Percentiles rank a stretch among this genome's conserved stretches.
phyloP scores from a whole-genome alignment of 2,329 filamentous ascomycete genomes.

The Botrytis fabae region DNA sequence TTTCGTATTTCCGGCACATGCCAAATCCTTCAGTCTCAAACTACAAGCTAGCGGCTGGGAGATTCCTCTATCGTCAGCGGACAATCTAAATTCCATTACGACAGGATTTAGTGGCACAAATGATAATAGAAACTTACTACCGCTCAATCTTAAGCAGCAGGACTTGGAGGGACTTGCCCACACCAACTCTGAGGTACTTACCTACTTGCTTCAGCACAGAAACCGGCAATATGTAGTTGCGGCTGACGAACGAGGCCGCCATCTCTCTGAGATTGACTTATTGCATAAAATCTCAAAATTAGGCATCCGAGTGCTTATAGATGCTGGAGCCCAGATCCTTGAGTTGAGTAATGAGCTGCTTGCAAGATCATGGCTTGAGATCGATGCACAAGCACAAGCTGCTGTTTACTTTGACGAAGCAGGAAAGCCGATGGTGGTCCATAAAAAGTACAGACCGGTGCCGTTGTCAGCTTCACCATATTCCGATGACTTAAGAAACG shows the following conservation, averaged over 20 bases:
- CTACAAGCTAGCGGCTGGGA: conserved; percentile 69
- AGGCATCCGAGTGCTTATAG: conserved; percentile 57
- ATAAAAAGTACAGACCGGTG: conserved; percentile 27
- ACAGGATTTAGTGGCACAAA: conserved; percentile 75
- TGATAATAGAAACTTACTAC: conserved; percentile 60
- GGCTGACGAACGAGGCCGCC: conserved; percentile 46
- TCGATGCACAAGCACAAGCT: conserved; percentile 25
- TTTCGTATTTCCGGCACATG: conserved; percentile 65
- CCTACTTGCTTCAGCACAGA: conserved; percentile 54
- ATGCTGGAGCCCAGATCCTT: conserved; percentile 63
- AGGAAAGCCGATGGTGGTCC: conserved; percentile 28
- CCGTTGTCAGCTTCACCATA: conserved; percentile 33
- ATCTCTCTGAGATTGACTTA: conserved; percentile 49
- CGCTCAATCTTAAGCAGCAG: conserved; percentile 60
- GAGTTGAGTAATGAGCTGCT: conserved; percentile 53
- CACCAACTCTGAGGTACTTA: conserved; percentile 64
- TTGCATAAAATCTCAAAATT: conserved; percentile 44
- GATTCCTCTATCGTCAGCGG: conserved; percentile 50
- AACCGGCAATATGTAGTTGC: conserved; percentile 51
- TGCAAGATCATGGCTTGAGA: conserved; percentile 32
- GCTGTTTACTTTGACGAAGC: conserved; percentile 30
- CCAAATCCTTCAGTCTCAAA: conserved; percentile 64
- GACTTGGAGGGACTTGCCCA: conserved; percentile 58
- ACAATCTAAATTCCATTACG: conserved; percentile 51
- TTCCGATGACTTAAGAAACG: conserved; percentile 30